Evolutionary conservation across 2,329 filamentous ascomycete species (phyloP).

Genomic region (Cytospora paraplurivora): DNA sequence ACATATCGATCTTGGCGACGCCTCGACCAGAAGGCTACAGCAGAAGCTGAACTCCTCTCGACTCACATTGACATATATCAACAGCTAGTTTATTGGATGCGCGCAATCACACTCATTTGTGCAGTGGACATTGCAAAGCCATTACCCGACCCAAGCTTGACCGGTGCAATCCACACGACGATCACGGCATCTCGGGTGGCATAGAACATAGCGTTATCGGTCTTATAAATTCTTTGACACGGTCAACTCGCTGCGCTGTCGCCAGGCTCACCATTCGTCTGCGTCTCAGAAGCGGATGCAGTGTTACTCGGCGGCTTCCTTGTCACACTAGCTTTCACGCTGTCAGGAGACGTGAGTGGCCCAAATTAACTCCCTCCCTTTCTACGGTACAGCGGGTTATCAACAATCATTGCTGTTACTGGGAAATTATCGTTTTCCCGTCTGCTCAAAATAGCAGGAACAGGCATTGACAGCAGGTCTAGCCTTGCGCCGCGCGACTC

Average conservation of each 20-base stretch:
- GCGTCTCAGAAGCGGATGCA: conserved; percentile 11
- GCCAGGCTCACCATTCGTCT: not conserved
- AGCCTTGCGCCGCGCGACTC: conserved; percentile 19
- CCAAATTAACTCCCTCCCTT: conserved; percentile 1
- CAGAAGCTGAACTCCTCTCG: conserved; percentile 1
- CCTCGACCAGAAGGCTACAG: conserved; percentile 6
- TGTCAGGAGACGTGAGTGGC: conserved; percentile 11
- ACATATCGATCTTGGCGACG: not conserved
- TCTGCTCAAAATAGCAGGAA: conserved; percentile 17
- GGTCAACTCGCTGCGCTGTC: conserved; percentile 13
- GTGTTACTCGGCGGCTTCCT: conserved; percentile 7
- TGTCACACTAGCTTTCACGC: conserved; percentile 19
- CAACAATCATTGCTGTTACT: not conserved
- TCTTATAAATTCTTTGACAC: not conserved
- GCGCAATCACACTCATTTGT: conserved; percentile 7
- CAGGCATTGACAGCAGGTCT: conserved; percentile 20
- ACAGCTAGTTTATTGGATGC: conserved; percentile 4
- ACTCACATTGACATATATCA: conserved; percentile 4
- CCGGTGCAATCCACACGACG: conserved; percentile 19
- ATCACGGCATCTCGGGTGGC: conserved; percentile 13
- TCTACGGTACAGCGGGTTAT: conserved; percentile 4
- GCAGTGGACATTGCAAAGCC: conserved; percentile 17
- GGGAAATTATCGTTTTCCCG: conserved; percentile 20
- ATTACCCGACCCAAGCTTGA: conserved; percentile 7
- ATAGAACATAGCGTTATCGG: conserved; percentile 6